Evolutionary conservation across 768 basidiomycete species (phyloP).

Genomic region (Pleurotus tuber-regium): DNA sequence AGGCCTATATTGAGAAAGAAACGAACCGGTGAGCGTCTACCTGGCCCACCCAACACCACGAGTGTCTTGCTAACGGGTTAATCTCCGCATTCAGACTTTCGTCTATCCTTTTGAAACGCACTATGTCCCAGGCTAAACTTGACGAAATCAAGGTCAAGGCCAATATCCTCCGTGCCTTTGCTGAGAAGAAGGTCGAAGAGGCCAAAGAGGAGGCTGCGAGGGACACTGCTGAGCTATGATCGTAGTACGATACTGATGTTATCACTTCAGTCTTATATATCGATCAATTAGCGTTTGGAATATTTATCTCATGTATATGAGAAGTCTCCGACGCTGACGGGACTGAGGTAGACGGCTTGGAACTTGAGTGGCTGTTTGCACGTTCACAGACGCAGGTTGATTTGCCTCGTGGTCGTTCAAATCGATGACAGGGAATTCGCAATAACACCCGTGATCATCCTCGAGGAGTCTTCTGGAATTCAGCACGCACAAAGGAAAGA

Average conservation of each 20-base stretch:
- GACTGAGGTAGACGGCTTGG: not conserved
- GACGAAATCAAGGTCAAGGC: constrained; percentile 93
- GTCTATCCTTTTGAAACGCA: constrained; percentile 75
- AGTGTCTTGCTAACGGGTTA: constrained; percentile 16
- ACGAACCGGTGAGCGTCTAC: constrained; percentile 58
- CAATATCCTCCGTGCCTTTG: constrained; percentile 77
- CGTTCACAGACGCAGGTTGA: constrained; percentile 4
- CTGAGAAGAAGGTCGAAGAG: constrained; percentile 36
- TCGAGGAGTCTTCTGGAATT: constrained; percentile 13
- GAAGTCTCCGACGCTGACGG: constrained; percentile 13
- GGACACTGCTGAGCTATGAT: constrained; percentile 43
- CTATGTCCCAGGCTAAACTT: constrained; percentile 72
- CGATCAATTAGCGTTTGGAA: not conserved
- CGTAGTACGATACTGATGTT: not conserved
- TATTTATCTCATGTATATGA: constrained; percentile 9
- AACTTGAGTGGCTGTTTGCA: not conserved
- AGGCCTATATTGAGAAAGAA: constrained; percentile 85
- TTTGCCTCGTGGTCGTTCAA: constrained; percentile 28
- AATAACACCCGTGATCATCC: constrained; percentile 28
- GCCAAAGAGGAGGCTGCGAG: constrained; percentile 24
- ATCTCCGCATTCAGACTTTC: constrained; percentile 47
- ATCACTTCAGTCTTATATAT: not conserved
- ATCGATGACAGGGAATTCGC: constrained; percentile 11
- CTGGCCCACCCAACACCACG: not conserved
- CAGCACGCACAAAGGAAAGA: constrained; percentile 6